A percentile compares a stretch with the other conserved stretches of the same genome.
phyloP scores from a whole-genome alignment of 2,329 filamentous ascomycete species.

The Endoconidiophora laricicola region DNA sequence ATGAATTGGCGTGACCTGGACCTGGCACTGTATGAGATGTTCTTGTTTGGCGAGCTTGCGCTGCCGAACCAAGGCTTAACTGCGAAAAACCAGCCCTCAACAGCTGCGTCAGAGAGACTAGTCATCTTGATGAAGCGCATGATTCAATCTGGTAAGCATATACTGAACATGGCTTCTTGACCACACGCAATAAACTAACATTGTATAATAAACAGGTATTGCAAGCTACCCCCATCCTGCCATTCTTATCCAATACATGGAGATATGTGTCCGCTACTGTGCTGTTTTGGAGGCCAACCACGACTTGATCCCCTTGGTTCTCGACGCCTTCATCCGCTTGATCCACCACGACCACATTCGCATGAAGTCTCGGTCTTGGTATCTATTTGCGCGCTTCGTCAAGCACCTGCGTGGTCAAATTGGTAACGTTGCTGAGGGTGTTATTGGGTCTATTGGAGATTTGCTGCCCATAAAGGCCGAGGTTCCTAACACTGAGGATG shows the following conservation, averaged over 20 bases:
- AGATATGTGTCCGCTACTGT: constrained; percentile 89
- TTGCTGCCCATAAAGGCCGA: constrained; percentile 83
- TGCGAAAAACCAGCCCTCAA: constrained; percentile 66
- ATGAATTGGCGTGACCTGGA: constrained; percentile 94
- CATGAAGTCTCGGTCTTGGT: constrained; percentile 86
- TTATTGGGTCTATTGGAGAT: constrained; percentile 80
- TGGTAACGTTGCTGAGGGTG: constrained; percentile 75
- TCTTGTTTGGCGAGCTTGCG: constrained; percentile 86
- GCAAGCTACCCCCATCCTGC: constrained; percentile 77
- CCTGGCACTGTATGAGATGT: constrained; percentile 88
- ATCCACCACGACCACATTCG: constrained; percentile 79
- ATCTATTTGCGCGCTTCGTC: constrained; percentile 83
- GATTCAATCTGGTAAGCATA: constrained; percentile 65
- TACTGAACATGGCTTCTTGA: neutral
- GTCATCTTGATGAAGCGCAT: constrained; percentile 90
- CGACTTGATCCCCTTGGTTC: constrained; percentile 64
- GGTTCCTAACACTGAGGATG: constrained; percentile 55
- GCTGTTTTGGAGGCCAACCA: constrained; percentile 79
- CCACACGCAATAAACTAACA: constrained; percentile 15
- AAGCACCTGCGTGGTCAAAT: constrained; percentile 74
- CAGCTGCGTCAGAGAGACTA: constrained; percentile 62
- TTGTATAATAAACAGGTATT: constrained; percentile 40
- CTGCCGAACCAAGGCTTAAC: constrained; percentile 76
- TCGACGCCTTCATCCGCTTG: constrained; percentile 81
- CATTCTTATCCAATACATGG: constrained; percentile 93